Evolutionary conservation across 1,284 basidiomycete species (phyloP), one percentile per base, ranked within the genome.

Genomic region (Malassezia cuniculi): DNA sequence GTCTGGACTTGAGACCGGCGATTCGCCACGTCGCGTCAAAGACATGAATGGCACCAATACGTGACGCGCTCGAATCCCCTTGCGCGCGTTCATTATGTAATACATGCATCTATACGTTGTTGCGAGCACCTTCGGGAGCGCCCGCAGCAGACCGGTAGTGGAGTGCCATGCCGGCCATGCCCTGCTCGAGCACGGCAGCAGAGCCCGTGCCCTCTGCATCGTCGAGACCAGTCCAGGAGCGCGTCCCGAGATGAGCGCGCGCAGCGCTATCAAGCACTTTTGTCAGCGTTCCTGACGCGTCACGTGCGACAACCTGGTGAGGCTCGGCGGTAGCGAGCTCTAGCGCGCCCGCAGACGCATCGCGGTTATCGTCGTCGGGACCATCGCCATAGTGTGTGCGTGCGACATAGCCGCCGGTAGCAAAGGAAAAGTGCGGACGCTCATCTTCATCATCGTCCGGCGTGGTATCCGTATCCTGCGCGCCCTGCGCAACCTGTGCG

Each of bases 211-310:
- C 87, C 11, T 81, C 59, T 8, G 82, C 74, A 19, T 76, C 72
- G 51, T 95, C 89, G 9, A 97, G 71, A 0, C 90, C 93, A 39
- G 75, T 77, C 71, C 82, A 97, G 0, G 76, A 77, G 19, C 87
- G 73, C 17, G 70, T 69, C 31, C 78, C 75, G 7, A 85, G 67
- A 61, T 80, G 84, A 57, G 78, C 73, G 35, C 56, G 57, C 2
- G 61, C 57, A 9, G 68, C 68, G 5, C 52, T 59, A 5, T 69
- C 61, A 11, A 69, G 54, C 4, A 69, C 57, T 3, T 52, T 56
- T 2, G 77, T 69, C 21, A 85, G 52, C 6, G 75, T 67, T 21
- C 69, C 72, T 31, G 42, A 39, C 31, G 81, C 76, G 57, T 79
- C 80, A 20, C 81, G 75, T 7, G 81, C 56, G 0, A 78, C 70